A percentile compares a stretch with the other conserved stretches of the same genome.
Evolutionary conservation across 2,329 filamentous ascomycete genomes (phyloP).

Genomic region (Lecanicillium sp.): DNA sequence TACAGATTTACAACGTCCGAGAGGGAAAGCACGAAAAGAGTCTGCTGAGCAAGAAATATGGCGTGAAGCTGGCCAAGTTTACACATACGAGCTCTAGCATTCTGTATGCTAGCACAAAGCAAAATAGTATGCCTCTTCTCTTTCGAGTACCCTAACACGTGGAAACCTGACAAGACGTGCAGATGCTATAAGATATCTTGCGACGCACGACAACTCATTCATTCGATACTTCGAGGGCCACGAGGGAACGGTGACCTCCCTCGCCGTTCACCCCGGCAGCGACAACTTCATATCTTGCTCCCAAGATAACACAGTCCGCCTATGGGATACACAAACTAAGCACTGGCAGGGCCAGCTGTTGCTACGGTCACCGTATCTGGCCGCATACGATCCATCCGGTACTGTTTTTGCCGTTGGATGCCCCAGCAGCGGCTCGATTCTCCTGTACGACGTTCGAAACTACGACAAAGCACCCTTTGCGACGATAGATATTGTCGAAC

Average conservation of each 20-base stretch:
- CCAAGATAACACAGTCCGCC: constrained; percentile 79
- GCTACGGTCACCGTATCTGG: constrained; percentile 71
- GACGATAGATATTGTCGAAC: constrained; percentile 69
- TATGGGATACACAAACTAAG: constrained; percentile 82
- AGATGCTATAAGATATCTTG: constrained; percentile 81
- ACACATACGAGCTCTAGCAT: constrained; percentile 87
- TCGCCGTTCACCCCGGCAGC: constrained; percentile 74
- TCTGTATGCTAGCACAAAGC: constrained; percentile 91
- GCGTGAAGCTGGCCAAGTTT: constrained; percentile 87
- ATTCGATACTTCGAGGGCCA: constrained; percentile 95
- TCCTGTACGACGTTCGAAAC: constrained; percentile 90
- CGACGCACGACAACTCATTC: constrained; percentile 91
- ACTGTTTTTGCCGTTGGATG: constrained; percentile 86
- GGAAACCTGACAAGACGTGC: background rate
- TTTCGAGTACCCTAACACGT: background rate
- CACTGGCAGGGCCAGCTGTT: constrained; percentile 74
- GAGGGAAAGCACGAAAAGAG: constrained; percentile 86
- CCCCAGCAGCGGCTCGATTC: constrained; percentile 66
- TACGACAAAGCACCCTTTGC: constrained; percentile 88
- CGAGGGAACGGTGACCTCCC: constrained; percentile 71
- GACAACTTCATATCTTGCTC: constrained; percentile 92
- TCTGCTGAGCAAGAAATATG: constrained; percentile 92
- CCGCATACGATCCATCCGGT: constrained; percentile 86
- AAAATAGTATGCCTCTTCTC: constrained; percentile 55
- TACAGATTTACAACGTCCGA: constrained; percentile 90